Conservation (phyloP, 163 green algal genomes). For the Chlorella variabilis region DNA sequence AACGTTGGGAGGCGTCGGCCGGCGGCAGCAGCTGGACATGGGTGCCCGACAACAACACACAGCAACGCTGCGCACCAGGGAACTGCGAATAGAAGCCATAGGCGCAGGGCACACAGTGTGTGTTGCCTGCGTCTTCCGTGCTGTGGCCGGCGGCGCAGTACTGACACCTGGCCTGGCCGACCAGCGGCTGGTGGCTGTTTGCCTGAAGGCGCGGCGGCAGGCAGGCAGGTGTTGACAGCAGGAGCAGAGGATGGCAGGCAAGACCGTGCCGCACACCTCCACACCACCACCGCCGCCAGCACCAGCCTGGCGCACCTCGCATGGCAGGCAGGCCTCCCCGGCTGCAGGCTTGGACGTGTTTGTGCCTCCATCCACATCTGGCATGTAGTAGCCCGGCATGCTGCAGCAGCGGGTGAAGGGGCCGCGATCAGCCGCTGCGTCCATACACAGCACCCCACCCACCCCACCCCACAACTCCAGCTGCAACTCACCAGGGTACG, state of each 20-base stretch:
- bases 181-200: not conserved
- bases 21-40: no score
- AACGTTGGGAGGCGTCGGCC: no score
- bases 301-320: not conserved
- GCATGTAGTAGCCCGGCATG: not conserved
- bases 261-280: no score
- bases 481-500: not conserved
- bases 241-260: no score
- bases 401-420: not conserved
- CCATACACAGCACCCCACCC: not conserved
- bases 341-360: not conserved
- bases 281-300: not conserved
- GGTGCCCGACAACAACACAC: no score
- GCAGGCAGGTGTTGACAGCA: slow-evolving; percentile 2
- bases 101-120: not conserved
- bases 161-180: not conserved
- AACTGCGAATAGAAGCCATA: slow-evolving; percentile 9
- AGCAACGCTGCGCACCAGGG: not conserved
- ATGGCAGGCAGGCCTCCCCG: not conserved
- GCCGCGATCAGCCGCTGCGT: no score
- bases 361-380: not conserved
- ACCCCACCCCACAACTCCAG: not conserved
- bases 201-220: no score
- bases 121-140: not conserved
- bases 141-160: not conserved